A percentile compares a stretch with the other conserved stretches of the same genome.
Evolutionary conservation across 2,329 filamentous ascomycete species (phyloP).

Genomic region (Monosporascus ibericus): DNA sequence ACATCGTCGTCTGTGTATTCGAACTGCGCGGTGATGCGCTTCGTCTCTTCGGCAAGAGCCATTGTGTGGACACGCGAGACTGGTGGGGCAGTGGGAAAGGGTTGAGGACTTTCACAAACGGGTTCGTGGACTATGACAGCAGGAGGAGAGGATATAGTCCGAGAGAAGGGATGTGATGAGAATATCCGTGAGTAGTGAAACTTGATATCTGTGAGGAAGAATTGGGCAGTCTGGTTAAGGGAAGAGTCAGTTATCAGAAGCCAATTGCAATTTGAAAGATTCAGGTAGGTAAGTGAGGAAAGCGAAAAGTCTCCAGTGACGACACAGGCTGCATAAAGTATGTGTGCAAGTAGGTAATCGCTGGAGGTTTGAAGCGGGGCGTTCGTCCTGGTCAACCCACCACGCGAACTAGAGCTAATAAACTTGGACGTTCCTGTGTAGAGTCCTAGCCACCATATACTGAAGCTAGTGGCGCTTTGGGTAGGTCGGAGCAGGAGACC

Average conservation of each 20-base stretch:
- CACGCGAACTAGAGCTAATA: background rate
- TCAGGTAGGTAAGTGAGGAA: background rate
- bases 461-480: background rate
- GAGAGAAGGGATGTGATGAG: conserved; percentile 27
- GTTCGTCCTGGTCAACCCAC: background rate
- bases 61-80: conserved; percentile 53
- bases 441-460: background rate
- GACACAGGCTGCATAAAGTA: background rate
- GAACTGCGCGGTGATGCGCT: conserved; percentile 77
- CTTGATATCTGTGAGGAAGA: conserved; percentile 45
- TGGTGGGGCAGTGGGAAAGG: conserved; percentile 49
- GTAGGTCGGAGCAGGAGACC: conserved; percentile 11
- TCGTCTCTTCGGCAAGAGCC: conserved; percentile 64
- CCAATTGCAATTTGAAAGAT: conserved; percentile 8
- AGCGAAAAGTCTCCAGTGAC: background rate
- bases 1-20: conserved; percentile 75
- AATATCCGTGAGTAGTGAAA: conserved; percentile 33
- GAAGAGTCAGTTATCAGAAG: conserved; percentile 14
- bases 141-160: conserved; percentile 35
- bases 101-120: conserved; percentile 48
- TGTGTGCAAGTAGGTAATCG: background rate
- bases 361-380: background rate
- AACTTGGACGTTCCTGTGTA: background rate
- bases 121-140: conserved; percentile 35
- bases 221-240: conserved; percentile 40